Percentiles rank a stretch among this genome's conserved stretches.
phyloP scores from a whole-genome alignment of 805 yeast species.

The Brettanomyces custersianus region DNA sequence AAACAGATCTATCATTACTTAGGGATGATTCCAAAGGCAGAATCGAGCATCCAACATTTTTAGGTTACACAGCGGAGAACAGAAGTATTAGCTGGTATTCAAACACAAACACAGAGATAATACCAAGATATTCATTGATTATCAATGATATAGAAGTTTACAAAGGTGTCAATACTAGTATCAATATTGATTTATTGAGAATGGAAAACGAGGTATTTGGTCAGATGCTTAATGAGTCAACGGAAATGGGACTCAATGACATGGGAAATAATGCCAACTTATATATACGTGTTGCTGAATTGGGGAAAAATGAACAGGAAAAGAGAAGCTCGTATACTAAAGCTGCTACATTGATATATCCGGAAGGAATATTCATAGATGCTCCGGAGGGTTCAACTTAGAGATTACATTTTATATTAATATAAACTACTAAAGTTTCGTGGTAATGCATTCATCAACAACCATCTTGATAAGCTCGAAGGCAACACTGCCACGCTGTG shows the following conservation, averaged over 20 bases:
- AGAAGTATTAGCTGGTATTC: constrained; percentile 31
- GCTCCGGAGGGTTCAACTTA: not conserved
- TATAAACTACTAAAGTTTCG: not conserved
- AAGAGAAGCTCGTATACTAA: constrained; percentile 53
- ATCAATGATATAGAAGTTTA: constrained; percentile 75
- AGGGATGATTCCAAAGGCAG: constrained; percentile 67
- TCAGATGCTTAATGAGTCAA: constrained; percentile 24
- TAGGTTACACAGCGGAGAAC: constrained; percentile 9
- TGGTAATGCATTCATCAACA: constrained; percentile 2
- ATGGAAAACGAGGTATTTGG: constrained; percentile 21
- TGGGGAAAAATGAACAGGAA: constrained; percentile 1
- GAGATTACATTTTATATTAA: not conserved
- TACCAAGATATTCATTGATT: constrained; percentile 41
- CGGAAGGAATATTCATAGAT: not conserved
- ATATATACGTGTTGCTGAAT: constrained; percentile 47
- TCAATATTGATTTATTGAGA: constrained; percentile 33
- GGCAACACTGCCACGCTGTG: constrained; percentile 4
- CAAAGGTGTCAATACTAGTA: constrained; percentile 41
- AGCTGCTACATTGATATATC: constrained; percentile 26
- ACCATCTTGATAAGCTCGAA: constrained; percentile 4
- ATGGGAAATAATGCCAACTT: constrained; percentile 23
- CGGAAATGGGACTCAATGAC: constrained; percentile 8
- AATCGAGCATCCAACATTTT: constrained; percentile 42
- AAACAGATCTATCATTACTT: constrained; percentile 55
- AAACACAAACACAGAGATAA: not conserved